Evolutionary conservation across 2,329 filamentous ascomycete genomes (phyloP), one percentile per base, ranked within the genome.

Genomic region (Ciborinia camelliae): DNA sequence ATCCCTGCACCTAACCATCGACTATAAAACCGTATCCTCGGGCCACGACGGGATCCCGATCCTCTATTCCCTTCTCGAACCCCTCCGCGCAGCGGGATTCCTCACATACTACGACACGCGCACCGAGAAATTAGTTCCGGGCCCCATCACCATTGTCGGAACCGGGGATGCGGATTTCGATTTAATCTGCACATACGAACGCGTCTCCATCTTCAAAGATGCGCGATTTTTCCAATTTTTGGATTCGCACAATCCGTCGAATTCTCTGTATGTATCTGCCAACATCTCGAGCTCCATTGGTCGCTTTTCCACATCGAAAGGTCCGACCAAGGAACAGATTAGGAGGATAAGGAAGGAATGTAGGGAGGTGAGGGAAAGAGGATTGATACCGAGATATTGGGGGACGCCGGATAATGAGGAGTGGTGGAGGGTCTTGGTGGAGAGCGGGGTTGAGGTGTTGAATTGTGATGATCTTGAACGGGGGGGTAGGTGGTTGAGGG

Each of bases 81-180:
- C 77, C 1, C 72, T 83, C 4, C 75, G 78, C 0, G 70, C 77
- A 18, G 77, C 73, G 28, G 75, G 76, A 10, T 82, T 70, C 65
- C 68, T 76, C 12, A 73, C 75, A 1, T 65, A 70, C 58, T 73
- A 68, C 67, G 79, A 77, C 68, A 76, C 81, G 32, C 78, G 77
- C 32, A 47, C 18, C 0, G 35, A 61, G 10, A 65, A 66, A 10
- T 48, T 71, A 1, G 35, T 71, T 9, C 64, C 62, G 0, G 69
- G 81, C 2, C 78, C 81, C 0, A 72, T 85, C 12, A 83, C 81
- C 2, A 75, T 84, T 10, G 79, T 84, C 18, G 80, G 77, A 10
- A 82, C 81, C 1, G 82, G 82, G 23, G 78, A 79, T 64, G 76
- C 79, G 0, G 81, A 79, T 4, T 81, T 81, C 67, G 66, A 69